phyloP scores from a whole-genome alignment of 768 basidiomycete species.

The Gloeophyllum trabeum region DNA sequence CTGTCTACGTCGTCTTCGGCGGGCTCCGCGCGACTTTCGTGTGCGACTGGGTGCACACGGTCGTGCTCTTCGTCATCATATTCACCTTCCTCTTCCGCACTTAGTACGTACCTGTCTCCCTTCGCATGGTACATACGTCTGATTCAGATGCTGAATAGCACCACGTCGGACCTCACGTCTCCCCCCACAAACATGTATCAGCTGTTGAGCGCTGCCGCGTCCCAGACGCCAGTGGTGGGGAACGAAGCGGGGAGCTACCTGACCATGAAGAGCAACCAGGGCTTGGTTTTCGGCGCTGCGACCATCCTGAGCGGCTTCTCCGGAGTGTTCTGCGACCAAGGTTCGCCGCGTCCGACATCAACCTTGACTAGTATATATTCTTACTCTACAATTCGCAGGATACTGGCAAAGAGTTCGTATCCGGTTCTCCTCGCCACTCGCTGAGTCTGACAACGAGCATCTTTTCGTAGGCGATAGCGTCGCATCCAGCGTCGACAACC shows the following conservation, averaged over 20 bases:
- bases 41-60: constrained; percentile 32
- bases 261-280: constrained; percentile 37
- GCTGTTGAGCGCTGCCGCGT: constrained; percentile 32
- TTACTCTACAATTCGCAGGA: constrained; percentile 15
- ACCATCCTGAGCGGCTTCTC: constrained; percentile 29
- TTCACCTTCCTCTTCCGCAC: constrained; percentile 14
- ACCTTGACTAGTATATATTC: constrained; percentile 3
- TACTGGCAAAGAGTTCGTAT: constrained; percentile 39
- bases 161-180: too few species aligned
- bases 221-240: constrained; percentile 33
- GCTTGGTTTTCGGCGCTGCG: constrained; percentile 29
- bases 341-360: constrained; percentile 11
- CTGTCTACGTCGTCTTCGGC: constrained; percentile 23
- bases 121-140: neutral
- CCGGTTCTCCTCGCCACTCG: neutral
- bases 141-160: neutral
- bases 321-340: constrained; percentile 41
- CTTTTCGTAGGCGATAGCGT: constrained; percentile 34
- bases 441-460: too few species aligned
- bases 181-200: constrained; percentile 31
- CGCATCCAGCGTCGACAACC: constrained; percentile 36
- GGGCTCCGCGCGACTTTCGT: constrained; percentile 33
- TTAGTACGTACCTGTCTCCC: constrained; percentile 14
- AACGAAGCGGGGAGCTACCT: constrained; percentile 41
- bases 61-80: constrained; percentile 31